Base-by-base conservation (phyloP, 495 filamentous ascomycete species). In the Neurospora sp. region DNA sequence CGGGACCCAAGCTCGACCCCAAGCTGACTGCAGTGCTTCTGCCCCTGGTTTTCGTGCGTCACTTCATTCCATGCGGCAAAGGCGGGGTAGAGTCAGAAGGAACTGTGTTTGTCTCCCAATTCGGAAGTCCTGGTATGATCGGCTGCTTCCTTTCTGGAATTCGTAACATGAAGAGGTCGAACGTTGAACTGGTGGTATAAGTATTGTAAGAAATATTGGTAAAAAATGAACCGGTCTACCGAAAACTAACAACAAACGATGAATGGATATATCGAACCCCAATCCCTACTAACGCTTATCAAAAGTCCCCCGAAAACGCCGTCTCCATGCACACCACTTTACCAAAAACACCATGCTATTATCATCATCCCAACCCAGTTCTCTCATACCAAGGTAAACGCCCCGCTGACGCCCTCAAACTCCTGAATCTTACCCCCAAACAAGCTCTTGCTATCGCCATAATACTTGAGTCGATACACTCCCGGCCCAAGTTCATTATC, bases 381-480 rank as follows among this genome's bases (percentile, higher is more conserved):
- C 75, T 73, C n/a, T 70, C 70, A 23, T 35, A 81, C 66, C 10
- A 88, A 75, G 31, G 78, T 87, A 83, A 98, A 96, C 73, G 79
- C 81, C 40, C 86, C 84, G 79, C 92, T 93, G 16, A 87, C 84
- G 0, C 94, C 94, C 79, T 94, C 90, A 85, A 98, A 97, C 69
- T 85, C 77, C 48, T 84, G 87, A 66, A 97, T 88, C 23, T 77
- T 81, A n/a, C 94, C 94, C 11, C 83, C 79, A 66, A 66, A 66
- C 35, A 90, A 73, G 18, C 84, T 83, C 86, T 94, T 98, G 35
- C 89, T 86, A 81, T 97, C 93, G 0, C 95, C 95, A 83, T 89
- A 96, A 77, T 98, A 98, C 82, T 87, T 87, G 72, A 98, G 82
- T 38, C 94, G 85, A 84, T 97, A 98, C 76, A 85, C 85, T 11